These are phyloP conservation scores for Inonotus obliquus DNA, from an alignment of 1,284 basidiomycete genomes.

Conservation along the genomic window DNA sequence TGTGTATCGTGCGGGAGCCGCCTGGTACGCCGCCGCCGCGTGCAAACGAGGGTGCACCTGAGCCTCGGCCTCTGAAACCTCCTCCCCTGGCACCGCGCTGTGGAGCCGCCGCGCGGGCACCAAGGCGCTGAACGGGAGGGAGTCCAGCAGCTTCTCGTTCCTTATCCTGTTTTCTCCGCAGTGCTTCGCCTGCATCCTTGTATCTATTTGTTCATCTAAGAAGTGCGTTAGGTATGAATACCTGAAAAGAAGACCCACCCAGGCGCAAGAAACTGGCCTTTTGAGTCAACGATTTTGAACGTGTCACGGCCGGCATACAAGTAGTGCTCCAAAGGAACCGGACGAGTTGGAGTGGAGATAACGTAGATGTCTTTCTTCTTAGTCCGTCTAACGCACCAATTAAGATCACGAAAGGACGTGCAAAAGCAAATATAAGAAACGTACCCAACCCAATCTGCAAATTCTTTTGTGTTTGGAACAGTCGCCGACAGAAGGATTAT, in stretches of 20 bases:
- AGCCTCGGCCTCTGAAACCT: conserved; percentile 47
- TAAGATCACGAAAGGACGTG: not conserved
- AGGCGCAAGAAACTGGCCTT: conserved; percentile 69
- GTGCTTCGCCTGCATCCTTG: conserved; percentile 84
- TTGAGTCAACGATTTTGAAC: conserved; percentile 89
- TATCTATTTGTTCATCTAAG: conserved; percentile 47
- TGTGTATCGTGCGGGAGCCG: conserved; percentile 54
- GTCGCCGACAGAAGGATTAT: conserved; percentile 97
- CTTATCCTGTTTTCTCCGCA: conserved; percentile 94
- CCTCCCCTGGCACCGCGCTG: conserved; percentile 59
- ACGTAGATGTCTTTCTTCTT: conserved; percentile 99
- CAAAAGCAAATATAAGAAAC: conserved; percentile 25
- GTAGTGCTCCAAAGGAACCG: conserved; percentile 96
- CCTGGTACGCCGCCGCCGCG: conserved; percentile 47
- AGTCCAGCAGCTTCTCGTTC: conserved; percentile 93
- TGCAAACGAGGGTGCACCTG: conserved; percentile 35
- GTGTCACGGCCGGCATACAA: conserved; percentile 90
- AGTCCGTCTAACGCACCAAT: conserved; percentile 63
- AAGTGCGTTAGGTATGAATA: not conserved
- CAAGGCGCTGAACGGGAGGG: conserved; percentile 74
- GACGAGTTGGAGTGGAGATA: conserved; percentile 94
- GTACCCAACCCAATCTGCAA: conserved; percentile 99
- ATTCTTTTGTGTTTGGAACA: conserved; percentile 97
- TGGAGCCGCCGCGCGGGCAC: conserved; percentile 69
- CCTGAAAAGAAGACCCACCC: conserved; percentile 47